Base-by-base conservation (phyloP, 257 asterid species). In the Jacaranda mimosifolia region DNA sequence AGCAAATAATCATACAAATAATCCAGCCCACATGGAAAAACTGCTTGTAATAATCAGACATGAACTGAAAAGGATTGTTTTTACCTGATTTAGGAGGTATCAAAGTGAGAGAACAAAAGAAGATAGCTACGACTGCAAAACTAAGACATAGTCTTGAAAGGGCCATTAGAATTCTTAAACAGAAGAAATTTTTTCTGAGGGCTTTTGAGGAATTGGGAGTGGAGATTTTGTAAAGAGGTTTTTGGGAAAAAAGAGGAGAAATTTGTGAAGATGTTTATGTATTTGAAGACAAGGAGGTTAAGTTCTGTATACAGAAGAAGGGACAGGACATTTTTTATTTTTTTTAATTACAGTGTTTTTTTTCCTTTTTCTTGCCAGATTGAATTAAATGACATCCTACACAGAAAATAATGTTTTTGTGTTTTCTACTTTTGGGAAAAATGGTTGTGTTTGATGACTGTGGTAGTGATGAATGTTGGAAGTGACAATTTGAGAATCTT, bases 61-160 rank as follows among this genome's bases (percentile, higher is more conserved):
- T 26, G 32, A 26, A 26, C 32, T 26, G 32, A 26, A 26, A 26
- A 26, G 32, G 32, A 26, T 26, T 26, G 32, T 26, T 26, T 40
- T 76, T 83, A 89, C 93, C 94, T 85, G 90, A 85, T 53, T 74
- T 69, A 68, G 85, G 83, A 40, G 83, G 81, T 40, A 79, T 66
- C 46, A 87, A 70, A 70, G 84, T 68, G 82, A 83, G 87, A 40
- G 85, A 83, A 39, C 74, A 79, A 59, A 82, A 79, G 75, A 87
- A 68, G 82, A 87, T 72, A 8, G 85, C 68, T 62, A 77, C 57
- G 78, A 77, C 53, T 43, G 84, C 75, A 40, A 83, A 68, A 70
- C 79, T 83, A 72, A 82, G 82, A 40, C 77, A 60, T 49, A 89
- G 78, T 83, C 63, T 82, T 78, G 91, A 59, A 51, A 70, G 73